Conservation (phyloP, 495 filamentous ascomycete genomes). For the Aspergillus steynii region DNA sequence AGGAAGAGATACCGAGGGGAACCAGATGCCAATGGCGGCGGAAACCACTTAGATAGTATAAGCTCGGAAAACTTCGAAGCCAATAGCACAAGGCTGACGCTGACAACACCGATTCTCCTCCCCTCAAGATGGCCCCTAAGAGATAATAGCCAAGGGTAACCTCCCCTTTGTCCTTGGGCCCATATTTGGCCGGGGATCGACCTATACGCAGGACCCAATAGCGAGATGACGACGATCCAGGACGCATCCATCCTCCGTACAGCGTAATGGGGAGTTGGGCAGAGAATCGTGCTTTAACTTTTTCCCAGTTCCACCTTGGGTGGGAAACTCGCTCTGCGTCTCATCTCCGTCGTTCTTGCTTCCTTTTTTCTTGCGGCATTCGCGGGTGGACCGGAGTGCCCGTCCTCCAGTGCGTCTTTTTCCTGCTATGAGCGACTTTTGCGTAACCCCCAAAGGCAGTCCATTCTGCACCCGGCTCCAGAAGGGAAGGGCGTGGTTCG, state of each 20-base stretch:
- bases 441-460: background rate
- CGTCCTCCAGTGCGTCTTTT: conserved; percentile 1
- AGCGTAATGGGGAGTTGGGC: background rate
- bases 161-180: background rate
- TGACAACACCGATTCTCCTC: background rate
- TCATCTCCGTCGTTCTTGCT: conserved; percentile 5
- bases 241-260: background rate
- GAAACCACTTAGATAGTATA: background rate
- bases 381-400: conserved; percentile 6
- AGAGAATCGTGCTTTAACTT: background rate
- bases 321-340: background rate
- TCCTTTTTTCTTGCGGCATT: conserved; percentile 6
- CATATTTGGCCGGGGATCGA: background rate
- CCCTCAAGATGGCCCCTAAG: too few species aligned
- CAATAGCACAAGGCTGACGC: background rate
- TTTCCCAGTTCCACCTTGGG: background rate
- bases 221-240: too few species aligned
- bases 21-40: background rate
- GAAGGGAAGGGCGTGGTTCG: background rate
- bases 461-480: background rate
- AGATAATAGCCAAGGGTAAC: background rate
- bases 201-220: background rate
- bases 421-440: background rate
- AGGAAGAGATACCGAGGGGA: background rate
- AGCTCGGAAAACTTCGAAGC: background rate